A percentile compares a stretch with the other conserved stretches of the same genome.
phyloP scores from a whole-genome alignment of 345 rosid species.

The Rhizophora apiculata region DNA sequence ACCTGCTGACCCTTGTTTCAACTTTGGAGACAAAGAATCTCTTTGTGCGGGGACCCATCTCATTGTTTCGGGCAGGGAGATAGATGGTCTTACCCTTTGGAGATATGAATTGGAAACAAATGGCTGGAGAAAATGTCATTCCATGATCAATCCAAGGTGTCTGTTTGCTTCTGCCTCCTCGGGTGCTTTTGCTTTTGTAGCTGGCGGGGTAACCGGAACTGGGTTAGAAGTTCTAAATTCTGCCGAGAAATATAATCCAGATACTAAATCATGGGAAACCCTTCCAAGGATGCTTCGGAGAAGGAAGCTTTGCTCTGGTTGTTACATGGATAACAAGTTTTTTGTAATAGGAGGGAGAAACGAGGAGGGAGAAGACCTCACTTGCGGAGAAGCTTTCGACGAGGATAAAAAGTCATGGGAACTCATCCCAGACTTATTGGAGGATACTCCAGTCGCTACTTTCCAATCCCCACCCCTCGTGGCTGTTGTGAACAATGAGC shows the following conservation, averaged over 20 bases:
- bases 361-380: slow-evolving; percentile 42
- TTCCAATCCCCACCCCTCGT: slow-evolving; percentile 76
- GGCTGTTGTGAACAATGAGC: slow-evolving; percentile 65
- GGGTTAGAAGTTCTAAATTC: slow-evolving; percentile 41
- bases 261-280: slow-evolving; percentile 60
- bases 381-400: slow-evolving; percentile 73
- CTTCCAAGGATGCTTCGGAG: slow-evolving; percentile 52
- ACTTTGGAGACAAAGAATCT: slow-evolving; percentile 64
- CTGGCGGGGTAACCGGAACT: slow-evolving; percentile 59
- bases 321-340: slow-evolving; percentile 69
- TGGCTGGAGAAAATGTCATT: slow-evolving; percentile 72
- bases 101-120: slow-evolving; percentile 65
- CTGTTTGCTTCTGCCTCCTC: slow-evolving; percentile 75
- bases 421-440: slow-evolving; percentile 51
- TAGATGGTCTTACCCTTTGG: slow-evolving; percentile 55
- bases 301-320: slow-evolving; percentile 64
- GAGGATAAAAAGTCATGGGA: slow-evolving; percentile 53
- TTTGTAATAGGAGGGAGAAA: slow-evolving; percentile 74
- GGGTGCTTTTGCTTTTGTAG: slow-evolving; percentile 59
- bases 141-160: slow-evolving; percentile 66
- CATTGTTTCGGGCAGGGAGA: slow-evolving; percentile 68
- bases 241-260: slow-evolving; percentile 67
- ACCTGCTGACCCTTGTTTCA: slow-evolving; percentile 67
- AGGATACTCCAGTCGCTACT: slow-evolving; percentile 42
- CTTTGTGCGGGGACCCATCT: slow-evolving; percentile 79